Base-by-base conservation (phyloP, 495 filamentous ascomycete genomes). In the Aspergillus diversus region DNA sequence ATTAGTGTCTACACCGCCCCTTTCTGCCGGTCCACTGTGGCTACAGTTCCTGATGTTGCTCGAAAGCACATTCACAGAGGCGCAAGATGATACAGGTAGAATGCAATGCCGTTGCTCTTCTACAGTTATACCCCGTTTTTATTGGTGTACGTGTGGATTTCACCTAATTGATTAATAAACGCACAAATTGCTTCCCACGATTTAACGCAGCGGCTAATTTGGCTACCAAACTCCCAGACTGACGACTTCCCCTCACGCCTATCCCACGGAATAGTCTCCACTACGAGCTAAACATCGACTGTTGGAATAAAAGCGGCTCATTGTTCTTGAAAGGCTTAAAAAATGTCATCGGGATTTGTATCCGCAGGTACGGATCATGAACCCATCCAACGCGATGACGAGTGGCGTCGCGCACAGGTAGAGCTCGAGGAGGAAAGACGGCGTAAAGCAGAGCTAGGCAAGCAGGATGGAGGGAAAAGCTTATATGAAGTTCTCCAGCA, bases 281-380 rank as follows among this genome's bases (percentile, higher is more conserved):
- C n/a, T 52, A 12, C 46, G 13, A 17, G 34, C 37, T 33, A 5
- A 53, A 49, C 9, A 16, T n/a, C 34, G 32, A 27, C 16, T 21
- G 47, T 46, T 46, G 49, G 34, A 27, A 27, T 27, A 27, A 27
- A 27, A 27, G 21, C 21, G 21, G 7, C 33, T 15, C 33, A n/a
- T 27, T 54, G 51, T 15, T 34, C 21, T 7, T 16, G 15, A 54
- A 32, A 54, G 27, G 27, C 33, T 33, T 33, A 5, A 54, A 69
- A 54, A 31, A 92, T 93, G 90, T 85, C 90, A 52, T 96, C 92
- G 12, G 91, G 94, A 47, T 99, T 99, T 77, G 88, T 97, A 47
- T 93, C 94, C 8, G 91, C 85, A 39, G 95, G 95, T 43, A 90
- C 89, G 3, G 85, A 88, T 67, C 85, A 91, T 64, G 78, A 86